phyloP scores from a whole-genome alignment of 1,284 basidiomycete species.

The Sanghuangporus baumii region DNA sequence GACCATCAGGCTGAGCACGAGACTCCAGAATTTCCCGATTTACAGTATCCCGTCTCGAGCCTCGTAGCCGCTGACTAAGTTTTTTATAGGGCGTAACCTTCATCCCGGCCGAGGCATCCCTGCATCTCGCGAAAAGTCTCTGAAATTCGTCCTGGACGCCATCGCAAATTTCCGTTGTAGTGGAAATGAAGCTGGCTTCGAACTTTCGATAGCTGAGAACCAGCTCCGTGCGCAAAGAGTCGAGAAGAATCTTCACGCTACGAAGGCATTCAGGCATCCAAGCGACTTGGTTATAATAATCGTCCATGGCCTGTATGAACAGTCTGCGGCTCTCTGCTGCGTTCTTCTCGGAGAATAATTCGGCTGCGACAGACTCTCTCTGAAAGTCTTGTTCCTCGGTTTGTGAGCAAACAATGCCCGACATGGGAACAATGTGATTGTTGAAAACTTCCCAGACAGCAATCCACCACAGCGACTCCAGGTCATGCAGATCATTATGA shows the following conservation, averaged over 20 bases:
- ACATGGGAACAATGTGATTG: neutral
- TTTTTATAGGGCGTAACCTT: neutral
- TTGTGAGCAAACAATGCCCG: neutral
- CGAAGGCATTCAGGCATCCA: neutral
- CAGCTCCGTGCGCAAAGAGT: too few relatives aligned
- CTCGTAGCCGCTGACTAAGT: too few relatives aligned
- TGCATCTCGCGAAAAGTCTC: neutral
- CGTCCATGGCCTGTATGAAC: neutral
- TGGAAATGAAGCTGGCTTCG: neutral
- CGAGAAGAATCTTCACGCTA: neutral
- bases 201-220: neutral
- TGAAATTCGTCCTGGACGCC: neutral
- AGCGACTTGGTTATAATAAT: neutral
- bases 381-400: neutral
- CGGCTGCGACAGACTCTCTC: neutral
- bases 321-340: neutral
- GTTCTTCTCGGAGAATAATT: neutral
- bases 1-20: too few relatives aligned
- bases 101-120: neutral
- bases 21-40: too few relatives aligned
- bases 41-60: too few relatives aligned
- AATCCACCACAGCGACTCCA: constrained; percentile 4
- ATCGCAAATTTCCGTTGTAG: neutral
- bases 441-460: neutral
- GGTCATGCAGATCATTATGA: neutral